Percentiles rank a stretch among this genome's conserved stretches.
These are phyloP conservation scores for Candida ortonii DNA, from an alignment of 805 yeast genomes.

Conservation along the genomic window DNA sequence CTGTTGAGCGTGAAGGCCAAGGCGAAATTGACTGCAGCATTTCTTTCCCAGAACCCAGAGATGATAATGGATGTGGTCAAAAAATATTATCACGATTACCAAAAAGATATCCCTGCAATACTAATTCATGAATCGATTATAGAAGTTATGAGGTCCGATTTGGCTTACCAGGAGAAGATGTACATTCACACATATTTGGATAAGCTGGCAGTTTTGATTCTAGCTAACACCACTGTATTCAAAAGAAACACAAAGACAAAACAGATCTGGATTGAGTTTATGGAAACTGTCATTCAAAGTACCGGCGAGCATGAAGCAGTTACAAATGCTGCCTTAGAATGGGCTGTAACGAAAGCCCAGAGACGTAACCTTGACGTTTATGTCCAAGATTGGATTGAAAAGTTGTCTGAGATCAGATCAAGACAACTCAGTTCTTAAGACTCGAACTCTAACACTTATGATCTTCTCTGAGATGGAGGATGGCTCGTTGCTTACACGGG, in stretches of 20 bases:
- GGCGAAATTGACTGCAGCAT: slow-evolving; percentile 16
- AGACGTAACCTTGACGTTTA: slow-evolving; percentile 9
- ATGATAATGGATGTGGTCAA: slow-evolving; percentile 13
- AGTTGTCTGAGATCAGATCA: too few relatives aligned
- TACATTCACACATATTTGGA: slow-evolving; percentile 22
- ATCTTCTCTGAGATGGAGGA: too few relatives aligned
- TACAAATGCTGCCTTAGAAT: slow-evolving; percentile 32
- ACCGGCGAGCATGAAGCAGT: slow-evolving; percentile 15
- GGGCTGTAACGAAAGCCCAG: slow-evolving; percentile 26
- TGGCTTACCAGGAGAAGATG: slow-evolving; percentile 19
- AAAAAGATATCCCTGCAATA: slow-evolving; percentile 22
- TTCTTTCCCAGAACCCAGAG: slow-evolving; percentile 17
- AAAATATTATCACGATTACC: slow-evolving; percentile 22
- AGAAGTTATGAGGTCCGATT: slow-evolving; percentile 18
- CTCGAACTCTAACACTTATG: too few relatives aligned
- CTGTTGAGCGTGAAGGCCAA: slow-evolving; percentile 20
- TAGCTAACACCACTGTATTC: slow-evolving; percentile 14
- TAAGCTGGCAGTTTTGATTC: slow-evolving; percentile 20
- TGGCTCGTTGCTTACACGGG: too few relatives aligned
- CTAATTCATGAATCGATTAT: slow-evolving; percentile 27
- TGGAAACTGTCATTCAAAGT: slow-evolving; percentile 23
- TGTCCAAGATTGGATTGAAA: slow-evolving; percentile 26
- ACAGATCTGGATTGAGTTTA: slow-evolving; percentile 15
- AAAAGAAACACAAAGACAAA: slow-evolving; percentile 14
- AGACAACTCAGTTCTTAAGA: too few relatives aligned